These are phyloP conservation scores for Stentor coeruleus DNA, from an alignment of 73 alveolate species.

Conservation along the genomic window DNA sequence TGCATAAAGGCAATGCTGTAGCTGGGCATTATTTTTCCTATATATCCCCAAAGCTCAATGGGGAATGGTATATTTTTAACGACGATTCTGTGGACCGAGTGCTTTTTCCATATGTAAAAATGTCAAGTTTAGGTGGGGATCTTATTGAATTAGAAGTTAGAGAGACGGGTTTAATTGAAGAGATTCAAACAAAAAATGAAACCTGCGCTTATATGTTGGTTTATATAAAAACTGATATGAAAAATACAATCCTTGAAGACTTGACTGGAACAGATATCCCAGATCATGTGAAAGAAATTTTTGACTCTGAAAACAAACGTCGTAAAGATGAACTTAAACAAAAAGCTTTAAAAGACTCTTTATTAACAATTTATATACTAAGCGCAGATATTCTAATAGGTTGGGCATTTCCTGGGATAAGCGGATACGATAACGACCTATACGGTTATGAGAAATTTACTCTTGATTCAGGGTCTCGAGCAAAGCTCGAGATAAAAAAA, in stretches of 20 bases:
- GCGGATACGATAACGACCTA: background rate
- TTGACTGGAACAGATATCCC: slow-evolving; percentile 15
- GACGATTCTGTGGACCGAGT: slow-evolving; percentile 36
- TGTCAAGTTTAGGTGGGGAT: background rate
- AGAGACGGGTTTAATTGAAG: background rate
- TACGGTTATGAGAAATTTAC: background rate
- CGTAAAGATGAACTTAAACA: background rate
- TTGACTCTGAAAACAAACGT: no score
- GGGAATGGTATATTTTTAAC: slow-evolving; percentile 50
- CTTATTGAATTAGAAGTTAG: background rate
- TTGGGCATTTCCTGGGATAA: slow-evolving; percentile 6
- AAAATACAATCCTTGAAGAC: background rate
- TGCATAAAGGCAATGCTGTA: slow-evolving; percentile 79
- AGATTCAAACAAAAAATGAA: background rate
- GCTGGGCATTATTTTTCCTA: slow-evolving; percentile 89
- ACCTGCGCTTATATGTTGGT: background rate
- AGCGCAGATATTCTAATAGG: background rate
- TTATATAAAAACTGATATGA: background rate
- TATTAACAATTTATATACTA: background rate
- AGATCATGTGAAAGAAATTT: background rate
- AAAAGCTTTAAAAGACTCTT: background rate
- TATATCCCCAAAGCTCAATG: slow-evolving; percentile 36
- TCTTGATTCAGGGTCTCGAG: background rate
- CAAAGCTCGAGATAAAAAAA: background rate
- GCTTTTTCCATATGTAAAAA: background rate